Evolutionary conservation across 345 rosid species (phyloP).

Genomic region (Raphanus sativus): DNA sequence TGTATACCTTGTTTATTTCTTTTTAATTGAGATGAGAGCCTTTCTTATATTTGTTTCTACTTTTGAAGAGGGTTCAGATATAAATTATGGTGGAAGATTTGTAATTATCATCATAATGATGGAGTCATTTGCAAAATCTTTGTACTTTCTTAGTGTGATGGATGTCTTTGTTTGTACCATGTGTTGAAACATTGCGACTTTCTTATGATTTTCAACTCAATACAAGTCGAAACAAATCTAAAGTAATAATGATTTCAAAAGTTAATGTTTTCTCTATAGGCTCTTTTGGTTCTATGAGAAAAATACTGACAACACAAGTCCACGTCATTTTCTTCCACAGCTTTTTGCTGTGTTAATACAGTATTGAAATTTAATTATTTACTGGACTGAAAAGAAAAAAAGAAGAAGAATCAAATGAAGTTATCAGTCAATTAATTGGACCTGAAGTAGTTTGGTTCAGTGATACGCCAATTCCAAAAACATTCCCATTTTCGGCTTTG

Average conservation of each 20-base stretch:
- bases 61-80: slow-evolving; percentile 17
- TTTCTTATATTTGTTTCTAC: slow-evolving; percentile 24
- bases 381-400: neutral
- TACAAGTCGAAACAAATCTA: neutral
- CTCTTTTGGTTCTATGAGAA: neutral
- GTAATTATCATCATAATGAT: slow-evolving; percentile 36
- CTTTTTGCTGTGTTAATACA: neutral
- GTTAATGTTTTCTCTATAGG: neutral
- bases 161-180: slow-evolving; percentile 21
- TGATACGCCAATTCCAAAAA: slow-evolving; percentile 12
- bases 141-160: slow-evolving; percentile 3
- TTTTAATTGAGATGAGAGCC: slow-evolving; percentile 1
- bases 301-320: slow-evolving; percentile 8
- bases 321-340: slow-evolving; percentile 13
- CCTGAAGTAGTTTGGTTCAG: slow-evolving; percentile 20
- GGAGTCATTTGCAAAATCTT: slow-evolving; percentile 11
- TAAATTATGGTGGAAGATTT: slow-evolving; percentile 30
- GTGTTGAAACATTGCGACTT: neutral
- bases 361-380: neutral
- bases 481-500: slow-evolving; percentile 29
- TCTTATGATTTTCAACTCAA: neutral
- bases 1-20: neutral
- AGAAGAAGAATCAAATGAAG: neutral
- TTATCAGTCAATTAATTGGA: slow-evolving; percentile 15
- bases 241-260: neutral